Evolutionary conservation across 1,139 yeast species (phyloP).

Genomic region (Lodderomyces pseudojiufengensis): DNA sequence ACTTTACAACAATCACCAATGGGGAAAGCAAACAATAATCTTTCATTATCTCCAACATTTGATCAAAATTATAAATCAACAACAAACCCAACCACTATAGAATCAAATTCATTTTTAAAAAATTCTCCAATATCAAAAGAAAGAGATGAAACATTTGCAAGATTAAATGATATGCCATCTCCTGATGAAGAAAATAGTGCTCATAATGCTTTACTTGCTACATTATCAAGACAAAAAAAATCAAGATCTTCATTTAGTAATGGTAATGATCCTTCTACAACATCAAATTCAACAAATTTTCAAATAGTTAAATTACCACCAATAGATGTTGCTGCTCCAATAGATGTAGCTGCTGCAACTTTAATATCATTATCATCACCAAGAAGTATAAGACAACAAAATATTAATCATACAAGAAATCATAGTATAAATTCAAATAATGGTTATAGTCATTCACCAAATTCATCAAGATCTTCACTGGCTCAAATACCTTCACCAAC

Average conservation of each 20-base stretch:
- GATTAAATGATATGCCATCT: slow-evolving; percentile 12
- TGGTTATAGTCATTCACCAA: slow-evolving; percentile 14
- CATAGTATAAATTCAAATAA: slow-evolving; percentile 23
- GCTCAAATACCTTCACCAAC: slow-evolving; percentile 19
- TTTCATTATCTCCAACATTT: slow-evolving; percentile 6
- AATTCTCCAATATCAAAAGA: slow-evolving; percentile 22
- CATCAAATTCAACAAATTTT: slow-evolving; percentile 1
- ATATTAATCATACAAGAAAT: slow-evolving; percentile 23
- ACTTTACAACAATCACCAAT: slow-evolving; percentile 36
- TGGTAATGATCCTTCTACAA: not conserved
- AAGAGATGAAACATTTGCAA: not conserved
- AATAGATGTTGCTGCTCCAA: slow-evolving; percentile 23
- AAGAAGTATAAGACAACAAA: slow-evolving; percentile 31
- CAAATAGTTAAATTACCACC: slow-evolving; percentile 27
- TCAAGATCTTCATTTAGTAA: slow-evolving; percentile 17
- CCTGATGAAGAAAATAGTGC: slow-evolving; percentile 41
- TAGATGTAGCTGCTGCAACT: slow-evolving; percentile 32
- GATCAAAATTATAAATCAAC: not conserved
- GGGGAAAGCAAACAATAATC: not conserved
- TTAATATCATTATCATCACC: slow-evolving; percentile 46
- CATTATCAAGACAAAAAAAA: slow-evolving; percentile 29
- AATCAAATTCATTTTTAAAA: slow-evolving; percentile 16
- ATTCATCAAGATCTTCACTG: slow-evolving; percentile 21
- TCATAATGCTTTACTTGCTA: slow-evolving; percentile 42
- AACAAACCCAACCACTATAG: not conserved